Percentiles rank a stretch among this genome's conserved stretches.
Evolutionary conservation across 164 flowering plant genomes (phyloP).

Genomic region (Sextonia rubra): DNA sequence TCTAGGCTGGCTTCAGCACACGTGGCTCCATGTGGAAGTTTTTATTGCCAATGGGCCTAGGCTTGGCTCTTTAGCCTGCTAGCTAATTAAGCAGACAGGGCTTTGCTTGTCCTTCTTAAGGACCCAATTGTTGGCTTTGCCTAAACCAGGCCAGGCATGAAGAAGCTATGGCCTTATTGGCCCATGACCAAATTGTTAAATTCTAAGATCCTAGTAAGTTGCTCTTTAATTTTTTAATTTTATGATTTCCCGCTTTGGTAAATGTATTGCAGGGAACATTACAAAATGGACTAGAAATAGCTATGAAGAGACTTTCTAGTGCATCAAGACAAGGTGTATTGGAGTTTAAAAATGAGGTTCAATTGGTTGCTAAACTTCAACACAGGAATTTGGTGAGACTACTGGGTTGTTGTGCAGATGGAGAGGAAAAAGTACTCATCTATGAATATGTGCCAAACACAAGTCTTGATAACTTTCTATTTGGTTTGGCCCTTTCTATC

Average conservation of each 20-base stretch:
- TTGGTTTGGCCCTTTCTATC: constrained; percentile 1
- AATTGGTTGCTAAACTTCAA: constrained; percentile 11
- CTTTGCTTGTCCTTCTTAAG: not conserved
- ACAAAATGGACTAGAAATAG: constrained; percentile 3
- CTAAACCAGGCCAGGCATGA: not conserved
- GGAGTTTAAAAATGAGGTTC: constrained; percentile 13
- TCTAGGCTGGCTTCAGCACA: not conserved
- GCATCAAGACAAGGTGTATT: constrained; percentile 8
- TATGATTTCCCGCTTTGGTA: not conserved
- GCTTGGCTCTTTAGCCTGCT: no score
- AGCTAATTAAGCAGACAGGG: no score
- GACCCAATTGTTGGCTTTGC: not conserved
- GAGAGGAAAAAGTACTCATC: constrained; percentile 7
- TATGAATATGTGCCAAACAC: constrained; percentile 15
- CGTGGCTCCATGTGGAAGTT: no score
- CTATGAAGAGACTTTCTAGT: constrained; percentile 8
- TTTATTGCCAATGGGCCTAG: no score
- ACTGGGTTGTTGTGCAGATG: constrained; percentile 11
- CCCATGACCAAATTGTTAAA: not conserved
- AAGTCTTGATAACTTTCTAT: constrained; percentile 9
- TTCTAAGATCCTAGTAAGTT: not conserved
- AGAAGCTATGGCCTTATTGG: not conserved
- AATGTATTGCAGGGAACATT: constrained; percentile 2
- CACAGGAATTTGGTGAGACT: constrained; percentile 12
- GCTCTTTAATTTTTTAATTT: not conserved